Evolutionary conservation across 2,329 filamentous ascomycete genomes (phyloP), one percentile per base, ranked within the genome.

Genomic region (Trichoderma pleuroti): DNA sequence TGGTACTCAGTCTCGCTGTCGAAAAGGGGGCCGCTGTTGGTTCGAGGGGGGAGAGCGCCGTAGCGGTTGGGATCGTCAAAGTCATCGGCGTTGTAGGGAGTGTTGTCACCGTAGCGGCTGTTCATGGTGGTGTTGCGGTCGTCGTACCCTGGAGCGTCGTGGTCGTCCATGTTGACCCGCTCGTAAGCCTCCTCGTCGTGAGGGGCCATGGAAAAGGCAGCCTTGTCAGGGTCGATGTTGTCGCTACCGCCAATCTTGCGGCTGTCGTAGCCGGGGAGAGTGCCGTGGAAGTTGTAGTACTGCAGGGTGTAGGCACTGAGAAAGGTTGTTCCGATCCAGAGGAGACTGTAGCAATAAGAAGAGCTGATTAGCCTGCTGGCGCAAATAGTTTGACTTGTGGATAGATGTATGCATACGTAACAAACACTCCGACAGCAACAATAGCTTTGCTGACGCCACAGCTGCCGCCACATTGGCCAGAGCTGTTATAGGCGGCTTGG

Each of bases 211-310:
- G 88, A 90, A 81, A 91, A 91, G 72, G 89, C 89, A 32, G 89
- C 88, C 82, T 91, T 91, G 79, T 91, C 89, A 0, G 89, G 89
- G 77, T 91, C 89, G 74, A 90, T 90, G 81, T 87, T 86, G 73
- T 78, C 80, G 28, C 66, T 46, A 72, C 77, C 77, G 72, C 78
- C 77, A 64, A 83, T 75, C 76, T 82, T 78, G 76, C 77, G 82
- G 74, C 82, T 83, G 75, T 88, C 87, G 78, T 90, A 90, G 70
- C 89, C 89, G 2, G 89, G 89, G 18, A 91, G 84, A 70, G 81
- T 85, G 75, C 87, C 86, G 80, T 91, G 86, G 76, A 87, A 86
- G 75, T 86, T 86, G 81, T 87, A 90, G 81, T 89, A 90, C 72
- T 86, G 83, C 73, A 90, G 80, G 32, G 88, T 88, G 80, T 86